Conservation (phyloP, 2,329 filamentous ascomycete species). For the Aureobasidium subglaciale region DNA sequence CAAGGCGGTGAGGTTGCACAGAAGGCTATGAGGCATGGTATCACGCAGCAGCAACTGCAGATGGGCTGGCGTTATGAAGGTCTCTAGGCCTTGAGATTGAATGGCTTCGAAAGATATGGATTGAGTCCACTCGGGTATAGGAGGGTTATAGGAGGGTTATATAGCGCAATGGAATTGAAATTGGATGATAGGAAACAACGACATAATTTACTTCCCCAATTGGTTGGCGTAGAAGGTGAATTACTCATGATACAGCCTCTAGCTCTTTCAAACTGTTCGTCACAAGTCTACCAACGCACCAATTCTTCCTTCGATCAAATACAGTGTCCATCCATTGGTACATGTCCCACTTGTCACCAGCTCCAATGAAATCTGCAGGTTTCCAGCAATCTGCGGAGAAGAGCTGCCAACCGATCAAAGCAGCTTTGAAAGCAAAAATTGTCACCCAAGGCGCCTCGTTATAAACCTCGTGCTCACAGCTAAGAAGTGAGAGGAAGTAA, state of each 20-base stretch:
- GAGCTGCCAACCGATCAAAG: neutral
- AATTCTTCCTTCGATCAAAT: neutral
- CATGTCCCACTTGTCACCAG: neutral
- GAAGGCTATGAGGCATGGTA: slow-evolving; percentile 37
- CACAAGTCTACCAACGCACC: neutral
- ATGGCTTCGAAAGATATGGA: no score
- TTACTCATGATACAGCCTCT: neutral
- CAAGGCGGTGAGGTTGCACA: slow-evolving; percentile 32
- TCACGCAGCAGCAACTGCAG: slow-evolving; percentile 39
- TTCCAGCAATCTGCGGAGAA: neutral
- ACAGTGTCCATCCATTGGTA: neutral
- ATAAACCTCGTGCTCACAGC: neutral
- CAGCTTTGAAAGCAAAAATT: neutral
- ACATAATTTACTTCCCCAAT: no score
- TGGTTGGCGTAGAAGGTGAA: no score
- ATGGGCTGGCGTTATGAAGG: slow-evolving; percentile 40
- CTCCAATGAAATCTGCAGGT: neutral
- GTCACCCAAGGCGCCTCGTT: neutral
- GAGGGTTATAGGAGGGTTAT: no score
- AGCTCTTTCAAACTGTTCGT: neutral
- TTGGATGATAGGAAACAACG: no score
- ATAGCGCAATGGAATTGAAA: no score
- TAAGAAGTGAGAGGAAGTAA: neutral
- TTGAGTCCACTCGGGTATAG: no score
- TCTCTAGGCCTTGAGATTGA: slow-evolving; percentile 27